Percentiles rank a stretch among this genome's conserved stretches.
phyloP scores from a whole-genome alignment of 768 basidiomycete genomes.

The Pulveroboletus ravenelii region DNA sequence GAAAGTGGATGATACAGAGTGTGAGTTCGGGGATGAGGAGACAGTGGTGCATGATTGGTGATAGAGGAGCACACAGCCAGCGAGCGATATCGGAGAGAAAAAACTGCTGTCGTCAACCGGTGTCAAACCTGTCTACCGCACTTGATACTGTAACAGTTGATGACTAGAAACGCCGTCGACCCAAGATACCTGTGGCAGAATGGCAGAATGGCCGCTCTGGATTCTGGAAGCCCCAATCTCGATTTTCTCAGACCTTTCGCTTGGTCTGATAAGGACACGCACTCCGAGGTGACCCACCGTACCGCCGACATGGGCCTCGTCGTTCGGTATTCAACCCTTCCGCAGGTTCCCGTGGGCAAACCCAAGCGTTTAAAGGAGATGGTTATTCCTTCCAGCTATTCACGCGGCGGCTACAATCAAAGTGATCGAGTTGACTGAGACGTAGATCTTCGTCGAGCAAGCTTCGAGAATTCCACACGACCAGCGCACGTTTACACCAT shows the following conservation, averaged over 20 bases:
- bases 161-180: background rate
- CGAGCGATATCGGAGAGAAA: background rate
- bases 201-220: background rate
- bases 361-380: no score
- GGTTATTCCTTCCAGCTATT: background rate
- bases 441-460: background rate
- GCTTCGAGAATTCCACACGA: background rate
- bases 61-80: background rate
- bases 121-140: background rate
- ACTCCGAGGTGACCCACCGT: background rate
- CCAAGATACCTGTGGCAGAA: background rate
- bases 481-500: background rate
- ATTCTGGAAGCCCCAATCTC: background rate
- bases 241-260: conserved; percentile 14
- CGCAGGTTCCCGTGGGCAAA: background rate
- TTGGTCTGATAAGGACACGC: conserved; percentile 3
- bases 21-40: conserved; percentile 27
- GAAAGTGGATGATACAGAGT: conserved; percentile 20
- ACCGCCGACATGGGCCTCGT: background rate
- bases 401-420: background rate
- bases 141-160: background rate
- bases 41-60: conserved; percentile 25
- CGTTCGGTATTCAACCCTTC: background rate
- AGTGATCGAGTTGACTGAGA: background rate
- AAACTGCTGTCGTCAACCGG: background rate